A percentile compares a stretch with the other conserved stretches of the same genome.
phyloP scores from a whole-genome alignment of 1,284 basidiomycete genomes.

The Pseudozyma thailandica region DNA sequence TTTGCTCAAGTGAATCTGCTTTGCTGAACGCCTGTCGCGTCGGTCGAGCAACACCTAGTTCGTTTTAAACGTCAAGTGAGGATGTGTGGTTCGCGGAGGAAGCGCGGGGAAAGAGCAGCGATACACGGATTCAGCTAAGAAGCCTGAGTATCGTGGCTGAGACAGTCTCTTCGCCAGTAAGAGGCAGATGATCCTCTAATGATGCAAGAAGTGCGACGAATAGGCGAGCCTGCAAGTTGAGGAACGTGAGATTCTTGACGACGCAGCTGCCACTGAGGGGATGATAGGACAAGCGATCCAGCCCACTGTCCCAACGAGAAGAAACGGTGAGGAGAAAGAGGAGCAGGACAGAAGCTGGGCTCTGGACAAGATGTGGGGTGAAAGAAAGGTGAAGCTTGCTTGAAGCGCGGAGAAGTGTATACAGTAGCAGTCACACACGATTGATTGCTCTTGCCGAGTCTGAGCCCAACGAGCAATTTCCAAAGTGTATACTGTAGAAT shows the following conservation, averaged over 20 bases:
- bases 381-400: background rate
- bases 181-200: slow-evolving; percentile 2
- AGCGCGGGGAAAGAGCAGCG: background rate
- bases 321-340: slow-evolving; percentile 2
- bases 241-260: slow-evolving; percentile 9
- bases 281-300: slow-evolving; percentile 14
- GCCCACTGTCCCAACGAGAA: slow-evolving; percentile 8
- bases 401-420: slow-evolving; percentile 10
- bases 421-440: too few species aligned
- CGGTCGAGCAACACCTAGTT: too few species aligned
- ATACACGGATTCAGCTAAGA: slow-evolving; percentile 20
- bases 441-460: too few species aligned
- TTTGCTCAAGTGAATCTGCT: too few species aligned
- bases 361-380: slow-evolving; percentile 1
- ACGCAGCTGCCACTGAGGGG: slow-evolving; percentile 15
- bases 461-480: too few species aligned
- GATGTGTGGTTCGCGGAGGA: background rate
- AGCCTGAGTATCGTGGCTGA: slow-evolving; percentile 3
- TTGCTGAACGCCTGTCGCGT: too few species aligned
- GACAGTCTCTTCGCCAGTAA: slow-evolving; percentile 11
- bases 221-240: background rate
- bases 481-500: too few species aligned
- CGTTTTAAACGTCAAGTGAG: background rate
- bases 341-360: background rate
- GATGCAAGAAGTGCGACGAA: background rate